Percentiles rank a stretch among this genome's conserved stretches.
Evolutionary conservation across 2,329 filamentous ascomycete species (phyloP).

Genomic region (Cordyceps pruinosa): DNA sequence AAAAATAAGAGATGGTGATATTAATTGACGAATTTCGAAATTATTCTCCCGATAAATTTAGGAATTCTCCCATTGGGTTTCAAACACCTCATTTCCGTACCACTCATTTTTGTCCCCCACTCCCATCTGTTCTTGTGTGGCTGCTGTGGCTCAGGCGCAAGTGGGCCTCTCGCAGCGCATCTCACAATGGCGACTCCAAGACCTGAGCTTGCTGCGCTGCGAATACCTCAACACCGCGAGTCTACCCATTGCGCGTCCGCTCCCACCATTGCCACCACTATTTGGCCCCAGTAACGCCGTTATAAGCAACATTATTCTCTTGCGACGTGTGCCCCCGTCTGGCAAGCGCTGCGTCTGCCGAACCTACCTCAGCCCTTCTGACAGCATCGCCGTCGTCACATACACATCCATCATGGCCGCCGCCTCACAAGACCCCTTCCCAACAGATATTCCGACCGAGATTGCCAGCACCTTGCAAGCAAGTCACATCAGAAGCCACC

Average conservation of each 20-base stretch:
- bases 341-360: background rate
- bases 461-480: slow-evolving; percentile 75
- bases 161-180: background rate
- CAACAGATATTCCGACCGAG: slow-evolving; percentile 47
- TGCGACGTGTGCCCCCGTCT: background rate
- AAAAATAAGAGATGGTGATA: too few relatives aligned
- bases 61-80: too few relatives aligned
- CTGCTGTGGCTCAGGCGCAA: background rate
- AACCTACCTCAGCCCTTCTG: background rate
- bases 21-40: too few relatives aligned
- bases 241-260: too few relatives aligned
- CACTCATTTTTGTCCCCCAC: too few relatives aligned
- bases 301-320: too few relatives aligned
- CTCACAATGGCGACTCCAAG: background rate
- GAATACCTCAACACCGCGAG: too few relatives aligned
- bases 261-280: too few relatives aligned
- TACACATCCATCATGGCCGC: slow-evolving; percentile 38
- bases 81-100: too few relatives aligned
- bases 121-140: too few relatives aligned
- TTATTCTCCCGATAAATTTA: too few relatives aligned
- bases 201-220: background rate
- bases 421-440: slow-evolving; percentile 23
- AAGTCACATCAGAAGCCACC: slow-evolving; percentile 66
- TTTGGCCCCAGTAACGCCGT: too few relatives aligned
- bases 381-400: background rate